Evolutionary conservation across 2,329 filamentous ascomycete genomes (phyloP).

Genomic region (Paramyrothecium sp.): DNA sequence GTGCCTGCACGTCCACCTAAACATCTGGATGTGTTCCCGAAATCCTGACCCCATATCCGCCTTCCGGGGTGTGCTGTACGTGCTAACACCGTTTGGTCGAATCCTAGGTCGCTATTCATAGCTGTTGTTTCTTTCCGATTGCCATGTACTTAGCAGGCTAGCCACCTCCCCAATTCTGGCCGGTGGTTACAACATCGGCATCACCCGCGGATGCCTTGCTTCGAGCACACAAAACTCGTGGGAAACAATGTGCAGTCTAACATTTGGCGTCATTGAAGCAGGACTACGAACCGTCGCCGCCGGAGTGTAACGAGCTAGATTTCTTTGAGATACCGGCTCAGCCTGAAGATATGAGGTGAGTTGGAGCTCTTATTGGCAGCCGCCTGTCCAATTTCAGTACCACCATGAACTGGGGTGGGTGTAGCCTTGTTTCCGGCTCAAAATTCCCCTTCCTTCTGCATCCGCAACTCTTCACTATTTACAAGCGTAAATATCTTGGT

Average conservation of each 20-base stretch:
- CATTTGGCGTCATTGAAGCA: slow-evolving; percentile 24
- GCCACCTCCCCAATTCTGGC: too few species aligned
- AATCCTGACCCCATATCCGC: background rate
- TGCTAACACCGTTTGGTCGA: background rate
- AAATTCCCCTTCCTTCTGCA: slow-evolving; percentile 1
- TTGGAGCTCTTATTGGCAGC: slow-evolving; percentile 22
- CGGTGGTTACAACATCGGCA: background rate
- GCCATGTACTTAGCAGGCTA: too few species aligned
- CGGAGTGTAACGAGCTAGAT: slow-evolving; percentile 44
- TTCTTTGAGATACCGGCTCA: slow-evolving; percentile 51
- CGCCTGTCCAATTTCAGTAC: slow-evolving; percentile 1
- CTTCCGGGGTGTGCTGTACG: background rate
- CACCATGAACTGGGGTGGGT: background rate
- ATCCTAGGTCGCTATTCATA: background rate
- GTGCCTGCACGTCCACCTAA: slow-evolving; percentile 13
- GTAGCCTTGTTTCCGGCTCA: background rate
- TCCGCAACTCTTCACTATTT: background rate
- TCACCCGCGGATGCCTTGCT: background rate
- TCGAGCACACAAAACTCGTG: background rate
- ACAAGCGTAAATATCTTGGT: background rate
- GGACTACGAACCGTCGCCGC: slow-evolving; percentile 56
- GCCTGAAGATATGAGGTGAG: slow-evolving; percentile 55
- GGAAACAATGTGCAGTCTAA: background rate
- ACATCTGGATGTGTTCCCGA: background rate
- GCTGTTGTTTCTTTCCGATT: background rate